Conservation (phyloP, 1,284 basidiomycete genomes). For the Cryptococcus sp. region DNA sequence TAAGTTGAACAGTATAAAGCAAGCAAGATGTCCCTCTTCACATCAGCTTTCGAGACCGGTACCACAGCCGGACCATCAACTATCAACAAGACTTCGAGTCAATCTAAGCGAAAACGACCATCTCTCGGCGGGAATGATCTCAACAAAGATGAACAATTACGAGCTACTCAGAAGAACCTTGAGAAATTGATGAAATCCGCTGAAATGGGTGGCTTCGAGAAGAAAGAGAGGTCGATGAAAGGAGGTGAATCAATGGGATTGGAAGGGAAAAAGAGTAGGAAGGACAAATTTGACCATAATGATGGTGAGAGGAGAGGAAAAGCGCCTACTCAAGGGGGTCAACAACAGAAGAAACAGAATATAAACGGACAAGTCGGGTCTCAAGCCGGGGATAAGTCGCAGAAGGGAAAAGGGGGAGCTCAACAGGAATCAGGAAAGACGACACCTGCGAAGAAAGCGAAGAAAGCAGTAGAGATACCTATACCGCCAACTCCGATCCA, state of each 20-base stretch:
- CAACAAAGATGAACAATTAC: conserved; percentile 40
- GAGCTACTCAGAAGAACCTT: conserved; percentile 60
- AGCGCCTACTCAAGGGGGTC: not conserved
- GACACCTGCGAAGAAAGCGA: not conserved
- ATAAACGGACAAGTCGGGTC: not conserved
- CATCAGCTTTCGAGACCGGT: conserved; percentile 34
- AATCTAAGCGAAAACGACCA: conserved; percentile 61
- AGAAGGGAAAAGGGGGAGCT: conserved; percentile 5
- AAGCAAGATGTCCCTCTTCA: conserved; percentile 38
- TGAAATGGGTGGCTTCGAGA: conserved; percentile 10
- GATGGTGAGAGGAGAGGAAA: not conserved
- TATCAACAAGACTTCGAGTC: not conserved
- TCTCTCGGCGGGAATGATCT: conserved; percentile 22
- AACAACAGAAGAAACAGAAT: not conserved
- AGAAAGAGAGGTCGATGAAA: conserved; percentile 16
- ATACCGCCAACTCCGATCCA: not conserved
- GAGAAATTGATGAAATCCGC: conserved; percentile 62
- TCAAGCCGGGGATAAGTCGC: not conserved
- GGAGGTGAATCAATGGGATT: not conserved
- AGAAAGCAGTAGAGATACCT: not conserved
- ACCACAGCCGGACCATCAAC: conserved; percentile 15
- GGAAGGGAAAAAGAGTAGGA: conserved; percentile 12
- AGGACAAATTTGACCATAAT: conserved; percentile 14
- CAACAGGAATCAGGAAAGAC: conserved; percentile 2
- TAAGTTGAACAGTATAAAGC: not conserved